phyloP scores from a whole-genome alignment of 1,284 basidiomycete species.

The Volvariella volvacea region DNA sequence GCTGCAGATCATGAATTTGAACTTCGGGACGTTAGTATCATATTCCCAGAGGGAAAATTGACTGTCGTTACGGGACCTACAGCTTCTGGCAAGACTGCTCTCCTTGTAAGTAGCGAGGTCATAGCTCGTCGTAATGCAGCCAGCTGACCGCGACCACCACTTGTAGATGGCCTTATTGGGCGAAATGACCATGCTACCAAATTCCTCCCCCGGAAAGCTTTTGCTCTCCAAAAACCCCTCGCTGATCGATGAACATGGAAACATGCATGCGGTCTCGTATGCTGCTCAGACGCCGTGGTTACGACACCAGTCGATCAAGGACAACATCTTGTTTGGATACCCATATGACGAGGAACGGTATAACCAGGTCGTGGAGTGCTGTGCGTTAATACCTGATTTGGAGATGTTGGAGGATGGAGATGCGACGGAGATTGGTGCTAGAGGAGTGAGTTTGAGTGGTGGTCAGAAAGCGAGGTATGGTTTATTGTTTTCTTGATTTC shows the following conservation, averaged over 20 bases:
- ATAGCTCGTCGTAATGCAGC: no score
- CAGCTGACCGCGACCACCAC: no score
- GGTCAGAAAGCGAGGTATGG: slow-evolving; percentile 57
- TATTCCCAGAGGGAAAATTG: slow-evolving; percentile 65
- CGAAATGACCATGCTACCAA: slow-evolving; percentile 45
- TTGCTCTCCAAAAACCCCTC: slow-evolving; percentile 60
- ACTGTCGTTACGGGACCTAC: slow-evolving; percentile 68
- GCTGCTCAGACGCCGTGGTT: slow-evolving; percentile 85
- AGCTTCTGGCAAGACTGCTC: slow-evolving; percentile 75
- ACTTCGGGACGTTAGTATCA: slow-evolving; percentile 55
- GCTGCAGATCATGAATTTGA: slow-evolving; percentile 47
- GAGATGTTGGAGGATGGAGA: slow-evolving; percentile 72
- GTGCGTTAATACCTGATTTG: slow-evolving; percentile 70
- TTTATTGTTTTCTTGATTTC: background rate
- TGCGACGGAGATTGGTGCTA: slow-evolving; percentile 47
- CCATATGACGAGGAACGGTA: slow-evolving; percentile 63
- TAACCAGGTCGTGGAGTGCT: slow-evolving; percentile 58
- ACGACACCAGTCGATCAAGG: slow-evolving; percentile 55
- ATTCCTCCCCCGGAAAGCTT: slow-evolving; percentile 30
- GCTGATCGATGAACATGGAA: slow-evolving; percentile 53
- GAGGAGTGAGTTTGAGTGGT: slow-evolving; percentile 55
- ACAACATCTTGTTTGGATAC: slow-evolving; percentile 69
- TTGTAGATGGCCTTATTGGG: slow-evolving; percentile 57
- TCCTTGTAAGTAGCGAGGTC: slow-evolving; percentile 39
- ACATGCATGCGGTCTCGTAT: slow-evolving; percentile 77